These are phyloP conservation scores for Globisporangium nodosum DNA, from an alignment of 352 stramenopile genomes.

Conservation along the genomic window DNA sequence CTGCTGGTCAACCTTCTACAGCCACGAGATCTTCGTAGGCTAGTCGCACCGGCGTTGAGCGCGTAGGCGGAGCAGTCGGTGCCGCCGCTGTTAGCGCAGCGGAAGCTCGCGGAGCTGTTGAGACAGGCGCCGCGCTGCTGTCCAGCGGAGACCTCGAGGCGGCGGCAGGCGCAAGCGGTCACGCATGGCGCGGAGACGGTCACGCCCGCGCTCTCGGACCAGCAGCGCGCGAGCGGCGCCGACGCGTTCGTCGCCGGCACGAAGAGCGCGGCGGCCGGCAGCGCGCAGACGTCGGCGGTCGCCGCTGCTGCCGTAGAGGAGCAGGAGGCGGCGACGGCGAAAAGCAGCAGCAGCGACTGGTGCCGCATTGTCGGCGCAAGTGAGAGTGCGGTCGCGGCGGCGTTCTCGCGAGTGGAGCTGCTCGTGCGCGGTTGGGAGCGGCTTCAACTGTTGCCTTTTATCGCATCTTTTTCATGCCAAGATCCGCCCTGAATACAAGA, in stretches of 20 bases:
- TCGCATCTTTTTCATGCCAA: no score
- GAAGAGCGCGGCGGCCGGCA: slow-evolving; percentile 23
- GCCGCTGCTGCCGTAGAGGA: background rate
- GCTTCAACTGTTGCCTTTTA: no score
- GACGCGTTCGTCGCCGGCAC: slow-evolving; percentile 3
- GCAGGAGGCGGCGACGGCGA: background rate
- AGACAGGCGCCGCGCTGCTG: slow-evolving; percentile 5
- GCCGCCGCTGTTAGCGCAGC: background rate
- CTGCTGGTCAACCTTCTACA: no score
- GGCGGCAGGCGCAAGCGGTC: slow-evolving; percentile 8
- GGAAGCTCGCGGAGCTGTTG: slow-evolving; percentile 8
- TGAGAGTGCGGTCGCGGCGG: no score
- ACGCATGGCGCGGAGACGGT: slow-evolving; percentile 4
- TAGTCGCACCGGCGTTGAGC: slow-evolving; percentile 13
- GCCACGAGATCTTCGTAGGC: background rate
- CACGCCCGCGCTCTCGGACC: slow-evolving; percentile 8
- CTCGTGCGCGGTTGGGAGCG: no score
- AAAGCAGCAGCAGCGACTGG: background rate
- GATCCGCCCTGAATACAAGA: no score
- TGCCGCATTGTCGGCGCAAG: background rate
- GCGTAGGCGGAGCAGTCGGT: slow-evolving; percentile 19
- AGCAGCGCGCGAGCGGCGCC: slow-evolving; percentile 1
- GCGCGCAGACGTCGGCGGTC: slow-evolving; percentile 12
- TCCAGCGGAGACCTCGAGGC: background rate
- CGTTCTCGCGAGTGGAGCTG: no score